phyloP scores from a whole-genome alignment of 306 rosid genomes.

The Vigna hirtella region DNA sequence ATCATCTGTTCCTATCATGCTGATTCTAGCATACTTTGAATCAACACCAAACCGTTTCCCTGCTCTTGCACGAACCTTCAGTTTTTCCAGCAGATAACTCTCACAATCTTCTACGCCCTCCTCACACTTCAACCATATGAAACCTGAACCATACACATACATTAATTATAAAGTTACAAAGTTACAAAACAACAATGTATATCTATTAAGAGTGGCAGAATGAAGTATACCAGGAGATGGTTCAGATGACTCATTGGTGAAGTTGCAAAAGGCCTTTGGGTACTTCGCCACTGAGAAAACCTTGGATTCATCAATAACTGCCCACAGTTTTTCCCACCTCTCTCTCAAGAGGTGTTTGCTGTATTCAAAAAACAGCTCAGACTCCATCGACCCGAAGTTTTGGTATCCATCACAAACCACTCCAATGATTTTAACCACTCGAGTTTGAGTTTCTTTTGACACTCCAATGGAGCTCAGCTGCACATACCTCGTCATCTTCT shows the following conservation, averaged over 20 bases:
- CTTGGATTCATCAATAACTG: constrained; percentile 42
- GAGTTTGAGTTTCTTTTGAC: constrained; percentile 76
- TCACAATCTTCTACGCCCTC: constrained; percentile 58
- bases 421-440: constrained; percentile 71
- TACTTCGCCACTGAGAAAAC: constrained; percentile 52
- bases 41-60: constrained; percentile 71
- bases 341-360: constrained; percentile 50
- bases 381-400: constrained; percentile 38
- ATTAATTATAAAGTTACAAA: no score
- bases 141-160: constrained; percentile 48
- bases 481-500: constrained; percentile 64
- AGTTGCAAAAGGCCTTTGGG: constrained; percentile 57
- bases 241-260: constrained; percentile 55
- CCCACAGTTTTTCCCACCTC: constrained; percentile 73
- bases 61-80: constrained; percentile 54
- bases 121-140: constrained; percentile 75
- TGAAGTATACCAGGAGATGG: constrained; percentile 58
- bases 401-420: constrained; percentile 66
- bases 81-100: constrained; percentile 53
- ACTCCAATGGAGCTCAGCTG: constrained; percentile 76
- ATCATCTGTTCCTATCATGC: constrained; percentile 60
- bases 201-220: not conserved
- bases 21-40: constrained; percentile 57
- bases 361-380: constrained; percentile 61
- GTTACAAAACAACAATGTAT: not conserved